phyloP scores from a whole-genome alignment of 129 eudicot genomes.

The Silybum marianum region DNA sequence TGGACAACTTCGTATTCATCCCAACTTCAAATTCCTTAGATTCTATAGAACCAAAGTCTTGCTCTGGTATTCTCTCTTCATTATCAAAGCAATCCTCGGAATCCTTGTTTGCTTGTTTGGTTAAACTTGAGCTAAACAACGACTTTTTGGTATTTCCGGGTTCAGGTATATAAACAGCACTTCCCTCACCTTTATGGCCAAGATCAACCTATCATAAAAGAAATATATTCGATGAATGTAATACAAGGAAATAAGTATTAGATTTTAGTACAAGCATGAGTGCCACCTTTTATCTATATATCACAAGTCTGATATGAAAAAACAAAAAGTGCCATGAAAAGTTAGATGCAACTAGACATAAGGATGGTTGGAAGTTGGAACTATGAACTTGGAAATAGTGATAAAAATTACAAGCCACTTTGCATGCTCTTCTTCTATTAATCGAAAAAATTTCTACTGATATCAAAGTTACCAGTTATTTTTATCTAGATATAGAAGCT shows the following conservation, averaged over 20 bases:
- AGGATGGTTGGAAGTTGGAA: slow-evolving; percentile 4
- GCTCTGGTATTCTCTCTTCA: slow-evolving; percentile 20
- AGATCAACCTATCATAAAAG: slow-evolving; percentile 50
- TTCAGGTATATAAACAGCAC: slow-evolving; percentile 26
- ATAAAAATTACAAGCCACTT: slow-evolving; percentile 3
- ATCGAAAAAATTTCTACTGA: neutral
- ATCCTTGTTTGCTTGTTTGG: slow-evolving; percentile 29
- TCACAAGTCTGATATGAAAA: slow-evolving; percentile 7
- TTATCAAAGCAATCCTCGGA: slow-evolving; percentile 30
- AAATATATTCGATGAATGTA: slow-evolving; percentile 1
- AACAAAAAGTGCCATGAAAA: slow-evolving; percentile 12
- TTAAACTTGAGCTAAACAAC: slow-evolving; percentile 26
- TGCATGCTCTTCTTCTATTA: slow-evolving; percentile 17
- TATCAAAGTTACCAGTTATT: neutral
- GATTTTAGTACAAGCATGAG: neutral
- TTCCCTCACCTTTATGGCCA: slow-evolving; percentile 36
- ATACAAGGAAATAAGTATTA: neutral
- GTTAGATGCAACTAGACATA: slow-evolving; percentile 10
- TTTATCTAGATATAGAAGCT: neutral
- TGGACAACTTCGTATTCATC: slow-evolving; percentile 15
- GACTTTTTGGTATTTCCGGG: slow-evolving; percentile 9
- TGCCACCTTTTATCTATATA: slow-evolving; percentile 2
- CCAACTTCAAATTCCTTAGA: slow-evolving; percentile 21
- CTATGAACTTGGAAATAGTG: neutral
- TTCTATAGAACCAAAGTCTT: slow-evolving; percentile 24